These are phyloP conservation scores for Strobilomyces dryophilus DNA, from an alignment of 768 basidiomycete species.

Conservation along the genomic window DNA sequence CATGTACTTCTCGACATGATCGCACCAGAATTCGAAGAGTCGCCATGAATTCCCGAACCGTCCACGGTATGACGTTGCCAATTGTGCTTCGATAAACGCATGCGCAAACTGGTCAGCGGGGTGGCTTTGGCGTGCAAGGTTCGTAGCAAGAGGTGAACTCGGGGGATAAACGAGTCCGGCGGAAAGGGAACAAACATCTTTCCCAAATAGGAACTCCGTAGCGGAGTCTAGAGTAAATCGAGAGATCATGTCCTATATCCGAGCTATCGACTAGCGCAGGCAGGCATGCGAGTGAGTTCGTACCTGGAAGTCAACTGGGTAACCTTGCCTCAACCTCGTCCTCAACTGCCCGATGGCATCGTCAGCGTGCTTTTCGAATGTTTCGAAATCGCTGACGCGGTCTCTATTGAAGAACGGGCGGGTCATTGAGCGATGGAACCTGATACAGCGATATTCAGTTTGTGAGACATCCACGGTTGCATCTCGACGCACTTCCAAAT, in stretches of 20 bases:
- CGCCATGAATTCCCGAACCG: slow-evolving; percentile 47
- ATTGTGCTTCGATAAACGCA: slow-evolving; percentile 51
- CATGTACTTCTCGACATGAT: slow-evolving; percentile 43
- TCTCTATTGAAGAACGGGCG: slow-evolving; percentile 59
- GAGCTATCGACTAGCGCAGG: not conserved
- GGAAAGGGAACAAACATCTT: slow-evolving; percentile 44
- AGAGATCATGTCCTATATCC: slow-evolving; percentile 43
- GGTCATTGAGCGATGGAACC: slow-evolving; percentile 56
- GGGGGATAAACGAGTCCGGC: slow-evolving; percentile 47
- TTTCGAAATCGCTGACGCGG: slow-evolving; percentile 51
- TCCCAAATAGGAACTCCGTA: slow-evolving; percentile 54
- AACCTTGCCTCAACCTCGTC: slow-evolving; percentile 40
- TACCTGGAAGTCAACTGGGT: slow-evolving; percentile 56
- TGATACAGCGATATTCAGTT: slow-evolving; percentile 12
- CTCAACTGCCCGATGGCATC: slow-evolving; percentile 45
- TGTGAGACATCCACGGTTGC: not conserved
- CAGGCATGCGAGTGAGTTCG: not conserved
- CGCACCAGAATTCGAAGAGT: slow-evolving; percentile 47
- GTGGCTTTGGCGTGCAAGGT: slow-evolving; percentile 21
- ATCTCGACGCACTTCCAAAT: slow-evolving; percentile 49
- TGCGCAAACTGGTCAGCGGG: slow-evolving; percentile 40
- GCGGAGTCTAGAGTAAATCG: slow-evolving; percentile 61
- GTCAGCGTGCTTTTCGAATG: slow-evolving; percentile 48
- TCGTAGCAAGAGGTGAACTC: slow-evolving; percentile 10
- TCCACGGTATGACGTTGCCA: slow-evolving; percentile 34